Base-by-base conservation (phyloP, 2,329 filamentous ascomycete species). In the Aspergillus melleus region DNA sequence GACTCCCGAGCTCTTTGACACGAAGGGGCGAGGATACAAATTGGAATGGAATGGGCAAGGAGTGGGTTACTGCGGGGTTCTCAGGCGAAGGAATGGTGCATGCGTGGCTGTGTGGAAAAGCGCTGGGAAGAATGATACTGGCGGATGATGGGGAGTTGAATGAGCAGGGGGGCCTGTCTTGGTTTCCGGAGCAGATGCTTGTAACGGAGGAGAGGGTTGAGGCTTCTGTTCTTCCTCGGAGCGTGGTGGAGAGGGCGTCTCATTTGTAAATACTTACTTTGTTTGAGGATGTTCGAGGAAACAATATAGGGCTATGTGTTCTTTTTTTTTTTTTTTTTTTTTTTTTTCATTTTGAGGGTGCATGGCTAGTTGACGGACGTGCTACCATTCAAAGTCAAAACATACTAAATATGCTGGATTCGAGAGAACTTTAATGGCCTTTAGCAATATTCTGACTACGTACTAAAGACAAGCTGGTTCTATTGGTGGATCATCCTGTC, bases 11-110 rank as follows among this genome's bases (percentile, higher is more conserved):
- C 0, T 64, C 56, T 26, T 49, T 58, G n/a, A 71, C 68, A 20
- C 9, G 46, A 20, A 56, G 64, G 32, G 2, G 32, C 32, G 11
- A 12, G 24, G 29, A 44, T 2, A n/a, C 0, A 2, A 12, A 30
- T 2, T 9, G 39, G 20, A 44, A 26, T 1, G 42, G 49, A 9
- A 16, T 24, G 1, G 69, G 66, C 2, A 60, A 59, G 5, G 69
- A 74, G 53, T 74, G 70, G 70, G 58, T 72, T 2, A 69, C 65
- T 52, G 68, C 68, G 44, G 72, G 64, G 2, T 74, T 71, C 54
- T 66, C 65, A 12, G 70, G 71, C 0, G 70, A 73, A 9, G 72
- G 72, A 1, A 74, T 74, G 72, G 72, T 73, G 19, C 64, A 69
- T 11, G 67, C 70, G 9, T 74, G 70, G 71, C 49, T 72, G 16